Evolutionary conservation across 768 basidiomycete species (phyloP).

Genomic region (Chalciporus chontae): DNA sequence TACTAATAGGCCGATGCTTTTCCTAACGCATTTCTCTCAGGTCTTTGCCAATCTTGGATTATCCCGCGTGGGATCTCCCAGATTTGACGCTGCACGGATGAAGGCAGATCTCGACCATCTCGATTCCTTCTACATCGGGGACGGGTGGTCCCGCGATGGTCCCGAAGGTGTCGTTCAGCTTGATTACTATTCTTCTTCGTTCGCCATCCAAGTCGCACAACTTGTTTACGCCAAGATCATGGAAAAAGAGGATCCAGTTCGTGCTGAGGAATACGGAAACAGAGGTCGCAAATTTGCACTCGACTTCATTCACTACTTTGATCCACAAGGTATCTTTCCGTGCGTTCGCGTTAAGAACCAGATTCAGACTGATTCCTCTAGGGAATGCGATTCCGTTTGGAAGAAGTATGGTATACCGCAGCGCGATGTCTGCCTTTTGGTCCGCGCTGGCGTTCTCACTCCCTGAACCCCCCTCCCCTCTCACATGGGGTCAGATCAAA

Average conservation of each 20-base stretch:
- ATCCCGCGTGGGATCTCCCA: conserved; percentile 3
- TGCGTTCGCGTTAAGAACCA: too few relatives aligned
- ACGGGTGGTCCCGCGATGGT: conserved; percentile 68
- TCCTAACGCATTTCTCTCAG: too few relatives aligned
- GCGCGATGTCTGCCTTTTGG: conserved; percentile 82
- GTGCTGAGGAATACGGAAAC: conserved; percentile 62
- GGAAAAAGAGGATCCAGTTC: conserved; percentile 40
- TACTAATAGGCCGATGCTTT: too few relatives aligned
- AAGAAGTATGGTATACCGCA: conserved; percentile 71
- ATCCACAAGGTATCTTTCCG: conserved; percentile 50
- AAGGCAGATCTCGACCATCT: conserved; percentile 72
- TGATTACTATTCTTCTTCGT: conserved; percentile 31
- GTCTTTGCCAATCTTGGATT: too few relatives aligned
- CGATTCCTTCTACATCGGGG: conserved; percentile 74
- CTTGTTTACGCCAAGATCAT: conserved; percentile 67
- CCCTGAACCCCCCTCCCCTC: conserved; percentile 61
- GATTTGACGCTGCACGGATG: conserved; percentile 58
- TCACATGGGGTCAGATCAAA: conserved; percentile 74
- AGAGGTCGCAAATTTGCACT: conserved; percentile 59
- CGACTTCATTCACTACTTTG: conserved; percentile 76
- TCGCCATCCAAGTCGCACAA: conserved; percentile 49
- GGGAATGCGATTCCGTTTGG: conserved; percentile 76
- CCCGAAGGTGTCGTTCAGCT: conserved; percentile 76
- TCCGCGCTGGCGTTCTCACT: conserved; percentile 71
- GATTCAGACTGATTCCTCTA: conserved; percentile 16